Percentiles rank a stretch among this genome's conserved stretches.
These are phyloP conservation scores for Alternaria novae-zelandiae DNA, from an alignment of 2,329 filamentous ascomycete genomes.

Conservation along the genomic window DNA sequence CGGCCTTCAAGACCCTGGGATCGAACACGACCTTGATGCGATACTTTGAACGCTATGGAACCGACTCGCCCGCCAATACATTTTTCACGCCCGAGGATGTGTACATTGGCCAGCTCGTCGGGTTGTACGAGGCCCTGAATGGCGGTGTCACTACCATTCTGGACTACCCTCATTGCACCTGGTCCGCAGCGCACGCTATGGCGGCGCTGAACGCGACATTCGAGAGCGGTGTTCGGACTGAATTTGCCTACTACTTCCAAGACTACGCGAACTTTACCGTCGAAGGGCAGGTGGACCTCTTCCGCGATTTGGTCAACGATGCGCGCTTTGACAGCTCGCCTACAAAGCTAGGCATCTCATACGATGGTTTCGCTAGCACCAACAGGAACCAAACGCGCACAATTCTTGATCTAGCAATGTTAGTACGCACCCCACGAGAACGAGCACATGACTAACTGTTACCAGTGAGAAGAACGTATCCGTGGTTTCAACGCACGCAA, in stretches of 20 bases:
- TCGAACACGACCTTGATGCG: constrained; percentile 55
- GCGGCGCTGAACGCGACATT: constrained; percentile 57
- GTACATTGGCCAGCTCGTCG: constrained; percentile 37
- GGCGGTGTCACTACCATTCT: constrained; percentile 60
- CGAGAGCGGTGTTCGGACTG: constrained; percentile 49
- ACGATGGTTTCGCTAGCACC: constrained; percentile 7
- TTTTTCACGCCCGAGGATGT: constrained; percentile 27
- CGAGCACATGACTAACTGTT: neutral
- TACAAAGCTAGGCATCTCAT: constrained; percentile 6
- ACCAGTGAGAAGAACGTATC: constrained; percentile 23
- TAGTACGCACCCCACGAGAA: neutral
- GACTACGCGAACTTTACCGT: constrained; percentile 11
- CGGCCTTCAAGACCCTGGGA: constrained; percentile 59
- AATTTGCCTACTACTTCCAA: constrained; percentile 5
- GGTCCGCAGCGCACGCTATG: constrained; percentile 51
- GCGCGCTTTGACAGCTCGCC: constrained; percentile 1
- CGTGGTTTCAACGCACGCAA: constrained; percentile 52
- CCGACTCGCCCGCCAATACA: constrained; percentile 1
- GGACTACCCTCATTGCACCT: constrained; percentile 41
- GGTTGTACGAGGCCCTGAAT: constrained; percentile 58
- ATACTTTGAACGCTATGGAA: constrained; percentile 22
- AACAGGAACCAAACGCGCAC: constrained; percentile 4
- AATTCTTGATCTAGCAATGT: constrained; percentile 10
- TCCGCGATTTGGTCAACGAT: neutral
- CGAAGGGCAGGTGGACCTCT: neutral